A percentile compares a stretch with the other conserved stretches of the same genome.
Conservation (phyloP, 495 filamentous ascomycete species). For the Trichoderma orchidacearum region DNA sequence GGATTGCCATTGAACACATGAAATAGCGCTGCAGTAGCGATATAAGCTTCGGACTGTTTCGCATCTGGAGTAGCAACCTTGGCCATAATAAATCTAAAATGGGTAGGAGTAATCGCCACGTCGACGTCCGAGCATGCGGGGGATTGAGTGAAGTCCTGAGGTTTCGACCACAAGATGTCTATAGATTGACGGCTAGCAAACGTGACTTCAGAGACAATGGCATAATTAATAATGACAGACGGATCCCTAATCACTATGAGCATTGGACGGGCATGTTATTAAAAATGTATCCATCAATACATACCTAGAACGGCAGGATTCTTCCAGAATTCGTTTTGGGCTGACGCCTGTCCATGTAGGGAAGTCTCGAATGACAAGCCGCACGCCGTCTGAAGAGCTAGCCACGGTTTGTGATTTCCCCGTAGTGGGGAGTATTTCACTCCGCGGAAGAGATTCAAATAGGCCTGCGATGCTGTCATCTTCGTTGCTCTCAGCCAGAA, state of each 20-base stretch:
- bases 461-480: slow-evolving; percentile 43
- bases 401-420: slow-evolving; percentile 38
- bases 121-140: slow-evolving; percentile 27
- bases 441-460: slow-evolving; percentile 56
- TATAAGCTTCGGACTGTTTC: slow-evolving; percentile 74
- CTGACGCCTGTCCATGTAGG: slow-evolving; percentile 61
- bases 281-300: too few species aligned
- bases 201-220: slow-evolving; percentile 50
- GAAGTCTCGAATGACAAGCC: slow-evolving; percentile 62
- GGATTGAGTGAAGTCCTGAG: slow-evolving; percentile 42
- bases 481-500: slow-evolving; percentile 36
- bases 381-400: slow-evolving; percentile 33
- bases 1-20: slow-evolving; percentile 58
- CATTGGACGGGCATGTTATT: too few species aligned
- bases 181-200: slow-evolving; percentile 65
- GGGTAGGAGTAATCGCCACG: slow-evolving; percentile 22
- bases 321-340: slow-evolving; percentile 64
- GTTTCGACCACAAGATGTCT: slow-evolving; percentile 66
- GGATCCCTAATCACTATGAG: slow-evolving; percentile 41
- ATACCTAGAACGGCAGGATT: slow-evolving; percentile 72
- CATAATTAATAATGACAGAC: slow-evolving; percentile 46
- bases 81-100: slow-evolving; percentile 53
- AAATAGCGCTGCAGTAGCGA: slow-evolving; percentile 72
- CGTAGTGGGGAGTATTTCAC: slow-evolving; percentile 37
- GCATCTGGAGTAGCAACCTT: slow-evolving; percentile 58